phyloP scores from a whole-genome alignment of 2,329 filamentous ascomycete genomes.

The Colletotrichum tamarilloi region DNA sequence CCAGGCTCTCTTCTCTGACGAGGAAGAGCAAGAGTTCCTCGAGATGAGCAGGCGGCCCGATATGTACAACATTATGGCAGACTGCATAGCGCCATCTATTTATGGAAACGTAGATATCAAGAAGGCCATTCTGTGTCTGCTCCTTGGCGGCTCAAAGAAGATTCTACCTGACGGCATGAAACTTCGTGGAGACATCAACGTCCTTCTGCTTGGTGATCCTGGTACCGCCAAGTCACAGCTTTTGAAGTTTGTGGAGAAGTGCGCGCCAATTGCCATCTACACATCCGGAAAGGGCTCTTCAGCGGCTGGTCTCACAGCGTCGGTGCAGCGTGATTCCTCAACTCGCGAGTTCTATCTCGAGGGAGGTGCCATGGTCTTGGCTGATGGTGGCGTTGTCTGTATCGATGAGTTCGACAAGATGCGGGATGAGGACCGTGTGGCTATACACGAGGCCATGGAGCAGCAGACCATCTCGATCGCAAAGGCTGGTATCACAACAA shows the following conservation, averaged over 20 bases:
- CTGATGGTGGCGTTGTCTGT: conserved; percentile 95
- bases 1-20: conserved; percentile 85
- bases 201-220: conserved; percentile 93
- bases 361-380: conserved; percentile 97
- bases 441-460: conserved; percentile 99
- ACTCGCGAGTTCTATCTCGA: conserved; percentile 98
- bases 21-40: conserved; percentile 95
- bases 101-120: conserved; percentile 98
- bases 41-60: conserved; percentile 92
- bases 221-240: conserved; percentile 98
- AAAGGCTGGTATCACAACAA: conserved; percentile 98
- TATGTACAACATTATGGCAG: conserved; percentile 89
- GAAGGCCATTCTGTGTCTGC: conserved; percentile 92
- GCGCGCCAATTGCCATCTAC: conserved; percentile 96
- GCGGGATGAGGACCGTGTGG: conserved; percentile 96
- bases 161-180: conserved; percentile 98
- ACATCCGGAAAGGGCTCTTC: conserved; percentile 98
- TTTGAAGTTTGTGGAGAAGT: conserved; percentile 97
- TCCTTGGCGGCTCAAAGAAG: conserved; percentile 97
- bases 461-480: conserved; percentile 99
- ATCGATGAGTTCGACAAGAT: conserved; percentile 99
- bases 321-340: conserved; percentile 90
- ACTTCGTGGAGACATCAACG: conserved; percentile 97
- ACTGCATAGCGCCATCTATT: conserved; percentile 96
- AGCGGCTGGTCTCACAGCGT: conserved; percentile 95